These are phyloP conservation scores for Microdochium bolleyi DNA, from an alignment of 2,329 filamentous ascomycete genomes.

Conservation along the genomic window DNA sequence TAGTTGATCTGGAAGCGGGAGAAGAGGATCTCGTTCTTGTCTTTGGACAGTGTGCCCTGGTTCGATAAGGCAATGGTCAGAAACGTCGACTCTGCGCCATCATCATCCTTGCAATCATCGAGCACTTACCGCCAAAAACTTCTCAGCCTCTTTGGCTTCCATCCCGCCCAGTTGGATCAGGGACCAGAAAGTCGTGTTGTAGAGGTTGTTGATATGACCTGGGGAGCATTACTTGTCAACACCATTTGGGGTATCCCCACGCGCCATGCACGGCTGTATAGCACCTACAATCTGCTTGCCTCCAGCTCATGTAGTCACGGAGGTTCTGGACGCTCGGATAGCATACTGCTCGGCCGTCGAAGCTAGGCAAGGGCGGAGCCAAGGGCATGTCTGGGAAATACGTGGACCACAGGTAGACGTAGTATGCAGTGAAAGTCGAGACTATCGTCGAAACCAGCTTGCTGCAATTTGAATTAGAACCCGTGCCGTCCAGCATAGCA, in stretches of 20 bases:
- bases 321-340: slow-evolving; percentile 80
- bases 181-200: slow-evolving; percentile 95
- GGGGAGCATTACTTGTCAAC: slow-evolving; percentile 7
- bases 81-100: background rate
- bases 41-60: slow-evolving; percentile 72
- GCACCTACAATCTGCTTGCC: slow-evolving; percentile 86
- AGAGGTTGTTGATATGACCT: slow-evolving; percentile 98
- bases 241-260: no score
- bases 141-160: slow-evolving; percentile 71
- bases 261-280: no score
- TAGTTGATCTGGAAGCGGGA: slow-evolving; percentile 89
- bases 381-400: slow-evolving; percentile 68
- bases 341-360: slow-evolving; percentile 84
- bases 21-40: slow-evolving; percentile 96
- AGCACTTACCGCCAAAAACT: slow-evolving; percentile 59
- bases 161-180: slow-evolving; percentile 73
- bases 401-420: slow-evolving; percentile 70
- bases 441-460: slow-evolving; percentile 89
- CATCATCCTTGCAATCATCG: background rate
- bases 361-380: slow-evolving; percentile 71
- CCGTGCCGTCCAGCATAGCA: background rate
- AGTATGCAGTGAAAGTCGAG: slow-evolving; percentile 89
- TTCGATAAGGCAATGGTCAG: background rate
- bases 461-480: slow-evolving; percentile 31
- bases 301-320: slow-evolving; percentile 93